Percentiles rank a stretch among this genome's conserved stretches.
Evolutionary conservation across 2,329 filamentous ascomycete species (phyloP).

Genomic region (Fusarium hostae): DNA sequence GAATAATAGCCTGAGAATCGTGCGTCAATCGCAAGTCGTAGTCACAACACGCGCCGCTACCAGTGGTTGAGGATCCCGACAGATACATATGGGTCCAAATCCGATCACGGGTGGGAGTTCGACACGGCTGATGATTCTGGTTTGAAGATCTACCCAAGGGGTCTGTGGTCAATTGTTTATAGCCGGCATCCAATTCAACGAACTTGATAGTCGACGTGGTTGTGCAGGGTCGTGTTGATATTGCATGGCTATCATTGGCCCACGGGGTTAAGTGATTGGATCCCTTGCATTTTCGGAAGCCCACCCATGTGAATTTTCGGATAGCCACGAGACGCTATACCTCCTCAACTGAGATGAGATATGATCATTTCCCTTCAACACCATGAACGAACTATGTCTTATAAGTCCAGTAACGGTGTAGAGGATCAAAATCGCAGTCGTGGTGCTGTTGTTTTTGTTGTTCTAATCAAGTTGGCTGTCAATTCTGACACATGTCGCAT

Average conservation of each 20-base stretch:
- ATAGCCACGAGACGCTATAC: background rate
- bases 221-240: background rate
- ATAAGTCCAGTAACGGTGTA: background rate
- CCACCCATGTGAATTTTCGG: constrained; percentile 9
- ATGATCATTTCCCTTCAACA: too few relatives aligned
- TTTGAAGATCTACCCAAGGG: background rate
- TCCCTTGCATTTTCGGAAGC: constrained; percentile 20
- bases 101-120: background rate
- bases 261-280: constrained; percentile 37
- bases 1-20: constrained; percentile 6
- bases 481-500: background rate
- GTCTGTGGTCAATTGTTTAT: constrained; percentile 26
- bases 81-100: background rate
- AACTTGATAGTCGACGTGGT: constrained; percentile 1
- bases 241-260: constrained; percentile 20
- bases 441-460: background rate
- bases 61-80: constrained; percentile 27
- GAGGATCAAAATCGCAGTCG: background rate
- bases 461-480: background rate
- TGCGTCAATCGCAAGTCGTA: constrained; percentile 39
- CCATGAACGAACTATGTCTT: too few relatives aligned
- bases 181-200: background rate
- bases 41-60: constrained; percentile 29
- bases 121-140: background rate
- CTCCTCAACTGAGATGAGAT: constrained; percentile 1